A percentile compares a stretch with the other conserved stretches of the same genome.
phyloP scores from a whole-genome alignment of 2,329 filamentous ascomycete genomes.

The Pseudocercospora vitis region DNA sequence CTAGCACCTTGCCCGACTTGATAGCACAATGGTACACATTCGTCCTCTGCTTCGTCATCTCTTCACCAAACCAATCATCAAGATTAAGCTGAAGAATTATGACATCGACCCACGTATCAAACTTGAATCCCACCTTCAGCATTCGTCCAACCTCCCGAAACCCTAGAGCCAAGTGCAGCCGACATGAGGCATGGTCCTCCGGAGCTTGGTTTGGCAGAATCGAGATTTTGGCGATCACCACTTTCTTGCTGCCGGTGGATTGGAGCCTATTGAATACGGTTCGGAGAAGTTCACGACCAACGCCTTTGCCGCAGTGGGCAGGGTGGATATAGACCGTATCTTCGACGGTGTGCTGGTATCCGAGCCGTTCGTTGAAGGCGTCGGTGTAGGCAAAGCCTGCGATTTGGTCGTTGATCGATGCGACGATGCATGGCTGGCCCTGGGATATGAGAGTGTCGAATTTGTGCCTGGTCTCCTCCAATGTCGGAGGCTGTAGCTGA shows the following conservation, averaged over 20 bases:
- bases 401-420: slow-evolving; percentile 6
- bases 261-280: slow-evolving; percentile 15
- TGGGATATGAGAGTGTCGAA: slow-evolving; percentile 5
- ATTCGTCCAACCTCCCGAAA: slow-evolving; percentile 22
- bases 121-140: slow-evolving; percentile 24
- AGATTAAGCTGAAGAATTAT: slow-evolving; percentile 23
- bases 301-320: slow-evolving; percentile 18
- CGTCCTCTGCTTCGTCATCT: not conserved
- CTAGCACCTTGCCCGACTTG: not conserved
- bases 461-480: slow-evolving; percentile 7
- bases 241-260: slow-evolving; percentile 21
- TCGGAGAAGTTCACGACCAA: slow-evolving; percentile 20
- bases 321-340: slow-evolving; percentile 24
- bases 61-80: slow-evolving; percentile 12
- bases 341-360: slow-evolving; percentile 22
- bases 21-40: not conserved
- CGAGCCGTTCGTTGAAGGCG: slow-evolving; percentile 23
- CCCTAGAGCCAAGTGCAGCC: slow-evolving; percentile 24
- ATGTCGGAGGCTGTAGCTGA: slow-evolving; percentile 13
- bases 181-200: slow-evolving; percentile 19
- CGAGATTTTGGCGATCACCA: slow-evolving; percentile 25
- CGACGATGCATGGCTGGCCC: slow-evolving; percentile 23
- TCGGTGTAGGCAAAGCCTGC: slow-evolving; percentile 24
- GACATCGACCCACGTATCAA: slow-evolving; percentile 24
- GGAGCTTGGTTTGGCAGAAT: slow-evolving; percentile 17